Percentiles rank a stretch among this genome's conserved stretches.
Conservation (phyloP, 192 early-diverging fungal genomes). For the Linnemannia hyalina region DNA sequence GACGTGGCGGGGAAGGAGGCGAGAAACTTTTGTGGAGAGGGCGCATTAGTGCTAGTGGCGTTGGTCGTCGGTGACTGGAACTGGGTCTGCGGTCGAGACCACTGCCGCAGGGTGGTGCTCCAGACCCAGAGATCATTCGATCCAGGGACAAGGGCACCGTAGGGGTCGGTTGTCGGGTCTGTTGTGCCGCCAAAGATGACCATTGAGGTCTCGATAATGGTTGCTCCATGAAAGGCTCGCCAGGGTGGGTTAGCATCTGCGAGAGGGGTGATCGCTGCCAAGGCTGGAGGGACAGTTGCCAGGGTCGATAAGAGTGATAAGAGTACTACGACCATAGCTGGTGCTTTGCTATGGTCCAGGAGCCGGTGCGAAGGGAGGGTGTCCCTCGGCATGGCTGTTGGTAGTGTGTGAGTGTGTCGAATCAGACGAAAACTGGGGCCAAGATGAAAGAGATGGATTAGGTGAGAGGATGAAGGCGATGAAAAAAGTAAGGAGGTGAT, state of each 20-base stretch:
- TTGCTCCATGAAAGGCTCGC: slow-evolving; percentile 36
- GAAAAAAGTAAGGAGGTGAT: neutral
- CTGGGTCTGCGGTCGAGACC: slow-evolving; percentile 54
- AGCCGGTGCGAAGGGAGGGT: slow-evolving; percentile 7
- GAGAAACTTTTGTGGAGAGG: slow-evolving; percentile 58
- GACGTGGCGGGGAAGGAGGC: slow-evolving; percentile 46
- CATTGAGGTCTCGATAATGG: slow-evolving; percentile 55
- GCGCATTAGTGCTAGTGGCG: neutral
- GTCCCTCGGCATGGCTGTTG: slow-evolving; percentile 25
- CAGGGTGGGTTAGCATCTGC: slow-evolving; percentile 30
- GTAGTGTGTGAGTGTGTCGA: neutral
- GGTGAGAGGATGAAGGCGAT: neutral
- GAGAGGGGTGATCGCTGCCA: slow-evolving; percentile 5
- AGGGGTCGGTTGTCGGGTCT: slow-evolving; percentile 38
- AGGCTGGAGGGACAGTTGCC: neutral
- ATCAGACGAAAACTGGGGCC: neutral
- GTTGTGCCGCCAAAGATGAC: slow-evolving; percentile 63
- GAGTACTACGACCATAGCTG: neutral
- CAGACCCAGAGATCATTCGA: slow-evolving; percentile 62
- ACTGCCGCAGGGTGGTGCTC: slow-evolving; percentile 58
- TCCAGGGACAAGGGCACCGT: slow-evolving; percentile 38
- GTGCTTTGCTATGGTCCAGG: neutral
- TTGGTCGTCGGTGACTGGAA: neutral
- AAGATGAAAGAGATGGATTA: neutral
- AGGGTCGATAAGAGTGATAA: neutral